A percentile compares a stretch with the other conserved stretches of the same genome.
Conservation (phyloP, 2,329 filamentous ascomycete genomes). For the Xylaria sp. region DNA sequence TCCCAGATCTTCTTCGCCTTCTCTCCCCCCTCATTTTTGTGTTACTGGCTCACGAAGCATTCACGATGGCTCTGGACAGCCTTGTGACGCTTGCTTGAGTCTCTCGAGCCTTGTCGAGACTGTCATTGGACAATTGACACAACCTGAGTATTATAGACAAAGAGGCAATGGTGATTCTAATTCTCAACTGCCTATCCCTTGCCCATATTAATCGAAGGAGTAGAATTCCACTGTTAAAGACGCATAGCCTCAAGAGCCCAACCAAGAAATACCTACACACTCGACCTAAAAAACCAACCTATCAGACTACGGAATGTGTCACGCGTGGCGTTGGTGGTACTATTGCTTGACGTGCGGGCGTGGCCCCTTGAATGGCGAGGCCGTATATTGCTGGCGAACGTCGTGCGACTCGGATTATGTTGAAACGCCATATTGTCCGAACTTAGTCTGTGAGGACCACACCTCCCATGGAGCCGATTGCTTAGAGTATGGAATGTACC, state of each 20-base stretch:
- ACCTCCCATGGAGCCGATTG: conserved; percentile 38
- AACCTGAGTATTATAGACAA: not conserved
- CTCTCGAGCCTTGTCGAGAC: conserved; percentile 12
- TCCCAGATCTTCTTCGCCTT: not conserved
- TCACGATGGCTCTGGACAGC: conserved; percentile 19
- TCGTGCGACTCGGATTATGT: conserved; percentile 42
- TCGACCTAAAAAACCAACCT: not conserved
- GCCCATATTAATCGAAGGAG: not conserved
- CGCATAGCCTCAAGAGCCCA: not conserved
- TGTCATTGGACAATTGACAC: not conserved
- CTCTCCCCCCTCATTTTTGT: not conserved
- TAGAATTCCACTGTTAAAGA: not conserved
- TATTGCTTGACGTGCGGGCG: conserved; percentile 42
- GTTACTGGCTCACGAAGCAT: not conserved
- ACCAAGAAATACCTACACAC: not conserved
- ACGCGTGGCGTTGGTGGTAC: conserved; percentile 44
- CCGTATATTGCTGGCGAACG: conserved; percentile 38
- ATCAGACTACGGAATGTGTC: conserved; percentile 35
- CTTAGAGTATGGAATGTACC: conserved; percentile 40
- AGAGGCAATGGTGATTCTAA: conserved; percentile 21
- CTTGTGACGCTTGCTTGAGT: conserved; percentile 18
- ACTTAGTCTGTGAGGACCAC: conserved; percentile 37
- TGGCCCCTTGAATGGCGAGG: conserved; percentile 39
- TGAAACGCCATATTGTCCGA: conserved; percentile 40
- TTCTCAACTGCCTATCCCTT: not conserved